phyloP scores from a whole-genome alignment of 2,329 filamentous ascomycete species.

The Aspergillus fumigatus region DNA sequence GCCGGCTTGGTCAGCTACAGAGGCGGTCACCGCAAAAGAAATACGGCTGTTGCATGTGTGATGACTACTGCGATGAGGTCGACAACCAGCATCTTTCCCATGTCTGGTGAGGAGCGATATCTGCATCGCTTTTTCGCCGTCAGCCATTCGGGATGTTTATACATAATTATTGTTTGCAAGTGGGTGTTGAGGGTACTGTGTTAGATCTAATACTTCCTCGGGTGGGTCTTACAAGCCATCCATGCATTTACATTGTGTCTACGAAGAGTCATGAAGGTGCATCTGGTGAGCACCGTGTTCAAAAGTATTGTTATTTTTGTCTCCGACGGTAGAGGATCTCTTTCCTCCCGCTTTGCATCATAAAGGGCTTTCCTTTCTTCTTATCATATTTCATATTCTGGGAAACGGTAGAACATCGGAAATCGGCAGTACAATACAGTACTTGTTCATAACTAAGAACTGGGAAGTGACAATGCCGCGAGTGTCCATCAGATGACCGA shows the following conservation, averaged over 20 bases:
- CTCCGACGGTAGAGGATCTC: not conserved
- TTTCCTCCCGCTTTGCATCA: not conserved
- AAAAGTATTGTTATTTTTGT: not conserved
- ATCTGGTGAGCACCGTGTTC: not conserved
- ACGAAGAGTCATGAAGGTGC: not conserved
- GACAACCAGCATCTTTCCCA: constrained; percentile 3
- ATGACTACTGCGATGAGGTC: not conserved
- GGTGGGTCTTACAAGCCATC: not conserved
- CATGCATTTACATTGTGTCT: not conserved
- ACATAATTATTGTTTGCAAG: not conserved
- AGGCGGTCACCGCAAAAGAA: not conserved
- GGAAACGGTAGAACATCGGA: not conserved
- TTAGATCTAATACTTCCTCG: not conserved
- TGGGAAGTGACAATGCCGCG: not conserved
- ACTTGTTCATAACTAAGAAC: not conserved
- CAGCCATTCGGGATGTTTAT: not conserved
- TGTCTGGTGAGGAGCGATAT: not conserved
- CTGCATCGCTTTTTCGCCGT: not conserved
- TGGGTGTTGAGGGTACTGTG: not conserved
- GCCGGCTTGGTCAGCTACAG: not conserved
- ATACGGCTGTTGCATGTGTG: not conserved
- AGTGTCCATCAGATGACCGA: not conserved
- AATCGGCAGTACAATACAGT: not conserved
- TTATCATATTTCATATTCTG: not conserved
- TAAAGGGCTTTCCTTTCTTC: not conserved